Base-by-base conservation (phyloP, 805 yeast species). In the Monosporozyma unispora region DNA sequence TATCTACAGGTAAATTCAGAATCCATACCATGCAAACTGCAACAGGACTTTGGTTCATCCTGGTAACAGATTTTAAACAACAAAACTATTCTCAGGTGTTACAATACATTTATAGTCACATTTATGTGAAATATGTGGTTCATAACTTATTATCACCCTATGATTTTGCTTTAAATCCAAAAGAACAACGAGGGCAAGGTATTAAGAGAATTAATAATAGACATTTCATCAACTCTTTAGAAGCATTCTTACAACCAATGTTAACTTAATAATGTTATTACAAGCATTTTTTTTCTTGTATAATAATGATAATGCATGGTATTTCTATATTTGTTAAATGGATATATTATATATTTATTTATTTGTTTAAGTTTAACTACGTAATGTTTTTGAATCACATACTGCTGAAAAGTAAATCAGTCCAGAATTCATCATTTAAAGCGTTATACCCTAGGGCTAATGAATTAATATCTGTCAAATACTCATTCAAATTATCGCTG, bases 21-120 rank as follows among this genome's bases (percentile, higher is more conserved):
- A 80, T 87, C 25, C 97, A 91, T 62, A 82, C 79, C 55, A 77
- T 74, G 58, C 96, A 88, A 63, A 80, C 95, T 0, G 79, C 88
- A 4, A 77, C 93, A 1, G 89, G 88, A 35, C 68, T 90, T 50
- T 81, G 87, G 64, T 80, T 91, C 57, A 81, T 86, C 31, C 62
- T 90, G 22, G 66, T 89, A 27, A 81, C 91, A 8, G 96, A 88
- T 64, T 75, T 66, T 43, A 57, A 57, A 43, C 66, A 62, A 49
- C 59, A 61, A 40, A 55, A 62, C 22, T 57, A 63, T 42, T 25
- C 57, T 8, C 58, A 61, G 28, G 60, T 63, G 10, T 50, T 67
- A 28, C 67, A 62, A 40, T 56, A 64, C 46, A 56, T 66, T 27
- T 63, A 67, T 49, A 54, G 60, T 16, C 61, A 63, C 46, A 61